Percentiles rank a stretch among this genome's conserved stretches.
These are phyloP conservation scores for Coniochaeta prunicola DNA, from an alignment of 2,329 filamentous ascomycete species.

Conservation along the genomic window DNA sequence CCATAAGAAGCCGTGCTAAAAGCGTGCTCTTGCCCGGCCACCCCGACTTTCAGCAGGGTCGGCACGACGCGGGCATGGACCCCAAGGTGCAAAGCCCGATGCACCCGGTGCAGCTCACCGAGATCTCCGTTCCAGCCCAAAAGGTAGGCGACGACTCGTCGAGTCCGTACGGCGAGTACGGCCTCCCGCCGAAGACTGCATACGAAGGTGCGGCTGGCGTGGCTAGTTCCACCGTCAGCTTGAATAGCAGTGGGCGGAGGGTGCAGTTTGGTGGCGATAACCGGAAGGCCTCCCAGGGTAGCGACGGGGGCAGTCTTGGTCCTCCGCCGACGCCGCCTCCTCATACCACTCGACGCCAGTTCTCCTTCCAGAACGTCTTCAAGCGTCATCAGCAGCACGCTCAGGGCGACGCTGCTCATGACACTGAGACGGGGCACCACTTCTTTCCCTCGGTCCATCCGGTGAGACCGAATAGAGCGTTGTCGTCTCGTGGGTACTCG, in stretches of 20 bases:
- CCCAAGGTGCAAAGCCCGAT: slow-evolving; percentile 44
- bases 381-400: slow-evolving; percentile 37
- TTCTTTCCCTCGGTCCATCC: slow-evolving; percentile 3
- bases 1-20: slow-evolving; percentile 39
- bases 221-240: slow-evolving; percentile 32
- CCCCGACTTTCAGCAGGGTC: slow-evolving; percentile 24
- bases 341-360: slow-evolving; percentile 64
- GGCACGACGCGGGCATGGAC: slow-evolving; percentile 14
- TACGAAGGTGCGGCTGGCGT: slow-evolving; percentile 30
- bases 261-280: slow-evolving; percentile 38
- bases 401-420: slow-evolving; percentile 10
- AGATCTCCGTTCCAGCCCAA: slow-evolving; percentile 45
- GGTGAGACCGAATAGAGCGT: slow-evolving; percentile 17
- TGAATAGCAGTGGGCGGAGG: slow-evolving; percentile 31
- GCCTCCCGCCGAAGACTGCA: slow-evolving; percentile 38
- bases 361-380: slow-evolving; percentile 89
- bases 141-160: slow-evolving; percentile 32
- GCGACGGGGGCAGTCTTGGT: slow-evolving; percentile 32
- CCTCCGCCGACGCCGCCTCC: slow-evolving; percentile 56
- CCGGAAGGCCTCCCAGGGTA: slow-evolving; percentile 28
- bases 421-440: slow-evolving; percentile 11
- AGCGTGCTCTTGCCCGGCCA: slow-evolving; percentile 31
- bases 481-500: slow-evolving; percentile 27
- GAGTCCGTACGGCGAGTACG: slow-evolving; percentile 36
- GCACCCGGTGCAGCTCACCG: slow-evolving; percentile 55